A percentile compares a stretch with the other conserved stretches of the same genome.
Conservation (phyloP, 108 stramenopile species). For the Conticribra weissflogii region DNA sequence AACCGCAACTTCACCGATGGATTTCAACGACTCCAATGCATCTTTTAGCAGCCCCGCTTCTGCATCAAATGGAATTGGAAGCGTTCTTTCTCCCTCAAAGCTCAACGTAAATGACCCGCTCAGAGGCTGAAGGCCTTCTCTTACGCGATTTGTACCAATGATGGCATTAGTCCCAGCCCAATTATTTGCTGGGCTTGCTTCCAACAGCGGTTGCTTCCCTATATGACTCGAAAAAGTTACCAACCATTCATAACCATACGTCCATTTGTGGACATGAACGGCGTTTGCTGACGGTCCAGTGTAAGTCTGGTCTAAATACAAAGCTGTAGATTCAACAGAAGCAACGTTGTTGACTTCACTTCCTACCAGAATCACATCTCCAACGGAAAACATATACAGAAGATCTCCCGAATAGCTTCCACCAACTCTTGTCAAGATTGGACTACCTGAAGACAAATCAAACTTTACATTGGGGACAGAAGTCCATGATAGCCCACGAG, state of each 20-base stretch:
- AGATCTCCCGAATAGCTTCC: conserved; percentile 24
- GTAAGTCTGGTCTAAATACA: conserved; percentile 21
- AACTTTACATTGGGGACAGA: conserved; percentile 55
- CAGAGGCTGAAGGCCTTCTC: conserved; percentile 69
- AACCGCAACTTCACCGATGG: conserved; percentile 73
- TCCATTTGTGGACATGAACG: conserved; percentile 67
- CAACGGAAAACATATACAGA: conserved; percentile 19
- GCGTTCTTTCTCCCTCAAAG: conserved; percentile 61
- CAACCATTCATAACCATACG: conserved; percentile 81
- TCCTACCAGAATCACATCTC: conserved; percentile 50
- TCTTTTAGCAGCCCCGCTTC: conserved; percentile 60
- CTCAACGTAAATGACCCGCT: conserved; percentile 74
- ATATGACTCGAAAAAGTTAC: conserved; percentile 74
- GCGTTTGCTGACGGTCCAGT: conserved; percentile 39
- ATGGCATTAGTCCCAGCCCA: conserved; percentile 83
- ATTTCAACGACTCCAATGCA: conserved; percentile 65
- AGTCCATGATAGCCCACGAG: conserved; percentile 59
- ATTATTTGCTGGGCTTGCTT: conserved; percentile 61
- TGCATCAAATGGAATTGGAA: conserved; percentile 65
- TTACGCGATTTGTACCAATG: conserved; percentile 49
- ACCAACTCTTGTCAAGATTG: conserved; percentile 24
- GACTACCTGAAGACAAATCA: conserved; percentile 43
- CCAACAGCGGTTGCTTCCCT: conserved; percentile 68
- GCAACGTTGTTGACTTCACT: conserved; percentile 42
- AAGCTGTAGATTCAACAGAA: conserved; percentile 32